Percentiles rank a stretch among this genome's conserved stretches.
phyloP scores from a whole-genome alignment of 2,329 filamentous ascomycete genomes.

The Cercospora zeina region DNA sequence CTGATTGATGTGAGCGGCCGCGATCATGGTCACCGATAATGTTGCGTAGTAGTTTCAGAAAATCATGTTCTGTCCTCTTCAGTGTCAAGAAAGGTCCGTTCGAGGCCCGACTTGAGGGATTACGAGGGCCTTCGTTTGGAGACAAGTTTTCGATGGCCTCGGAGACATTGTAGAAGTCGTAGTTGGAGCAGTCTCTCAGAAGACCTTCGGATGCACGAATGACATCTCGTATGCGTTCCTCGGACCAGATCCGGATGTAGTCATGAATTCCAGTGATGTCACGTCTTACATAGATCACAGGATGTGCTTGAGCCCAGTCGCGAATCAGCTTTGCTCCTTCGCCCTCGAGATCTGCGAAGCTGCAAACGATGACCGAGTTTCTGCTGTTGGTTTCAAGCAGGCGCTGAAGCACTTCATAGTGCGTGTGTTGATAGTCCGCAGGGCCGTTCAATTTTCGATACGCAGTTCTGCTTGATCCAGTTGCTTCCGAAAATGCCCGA shows the following conservation, averaged over 20 bases:
- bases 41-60: conserved; percentile 66
- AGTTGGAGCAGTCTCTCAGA: conserved; percentile 67
- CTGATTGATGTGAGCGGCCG: conserved; percentile 59
- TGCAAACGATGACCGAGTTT: conserved; percentile 70
- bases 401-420: conserved; percentile 61
- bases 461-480: conserved; percentile 60
- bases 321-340: conserved; percentile 61
- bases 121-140: conserved; percentile 28
- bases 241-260: conserved; percentile 58
- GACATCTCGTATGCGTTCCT: conserved; percentile 59
- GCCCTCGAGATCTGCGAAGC: conserved; percentile 66
- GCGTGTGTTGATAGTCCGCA: conserved; percentile 62
- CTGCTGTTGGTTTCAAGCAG: conserved; percentile 61
- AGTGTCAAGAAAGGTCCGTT: conserved; percentile 64
- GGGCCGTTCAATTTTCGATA: conserved; percentile 66
- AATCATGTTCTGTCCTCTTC: conserved; percentile 68
- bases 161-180: conserved; percentile 75
- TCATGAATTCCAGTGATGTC: conserved; percentile 65
- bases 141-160: conserved; percentile 46
- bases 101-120: conserved; percentile 36
- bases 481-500: conserved; percentile 64
- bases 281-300: conserved; percentile 69
- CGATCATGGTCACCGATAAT: conserved; percentile 57
- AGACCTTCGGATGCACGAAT: conserved; percentile 59
- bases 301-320: conserved; percentile 64